phyloP scores from a whole-genome alignment of 2,329 filamentous ascomycete genomes.

The Trichoderma guizhouense region DNA sequence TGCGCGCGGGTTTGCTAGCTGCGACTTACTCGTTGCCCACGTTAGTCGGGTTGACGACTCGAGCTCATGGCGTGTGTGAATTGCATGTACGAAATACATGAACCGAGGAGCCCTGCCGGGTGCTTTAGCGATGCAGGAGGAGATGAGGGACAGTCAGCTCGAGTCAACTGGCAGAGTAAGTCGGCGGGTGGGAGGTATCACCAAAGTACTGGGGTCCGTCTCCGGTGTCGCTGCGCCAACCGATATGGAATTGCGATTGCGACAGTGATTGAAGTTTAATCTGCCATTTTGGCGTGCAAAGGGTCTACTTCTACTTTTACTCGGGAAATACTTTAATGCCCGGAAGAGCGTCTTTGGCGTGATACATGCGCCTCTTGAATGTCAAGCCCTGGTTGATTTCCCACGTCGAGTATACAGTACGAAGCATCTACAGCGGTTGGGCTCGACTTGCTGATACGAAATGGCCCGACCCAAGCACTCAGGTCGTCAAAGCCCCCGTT shows the following conservation, averaged over 20 bases:
- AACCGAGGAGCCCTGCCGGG: background rate
- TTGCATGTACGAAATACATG: constrained; percentile 13
- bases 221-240: constrained; percentile 2
- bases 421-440: background rate
- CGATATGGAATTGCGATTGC: background rate
- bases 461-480: background rate
- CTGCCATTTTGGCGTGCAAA: background rate
- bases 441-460: background rate
- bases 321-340: background rate
- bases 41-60: background rate
- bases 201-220: background rate
- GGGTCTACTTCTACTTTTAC: background rate
- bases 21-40: constrained; percentile 1
- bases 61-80: background rate
- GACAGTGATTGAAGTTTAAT: background rate
- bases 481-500: background rate
- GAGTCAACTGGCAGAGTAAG: background rate
- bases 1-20: background rate
- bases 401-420: background rate
- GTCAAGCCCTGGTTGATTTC: background rate
- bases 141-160: constrained; percentile 12
- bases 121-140: constrained; percentile 4
- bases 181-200: background rate
- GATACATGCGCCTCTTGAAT: background rate
- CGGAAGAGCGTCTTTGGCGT: background rate